Base-by-base conservation (phyloP, 306 rosid genomes). In the Sphenostylis stenocarpa region DNA sequence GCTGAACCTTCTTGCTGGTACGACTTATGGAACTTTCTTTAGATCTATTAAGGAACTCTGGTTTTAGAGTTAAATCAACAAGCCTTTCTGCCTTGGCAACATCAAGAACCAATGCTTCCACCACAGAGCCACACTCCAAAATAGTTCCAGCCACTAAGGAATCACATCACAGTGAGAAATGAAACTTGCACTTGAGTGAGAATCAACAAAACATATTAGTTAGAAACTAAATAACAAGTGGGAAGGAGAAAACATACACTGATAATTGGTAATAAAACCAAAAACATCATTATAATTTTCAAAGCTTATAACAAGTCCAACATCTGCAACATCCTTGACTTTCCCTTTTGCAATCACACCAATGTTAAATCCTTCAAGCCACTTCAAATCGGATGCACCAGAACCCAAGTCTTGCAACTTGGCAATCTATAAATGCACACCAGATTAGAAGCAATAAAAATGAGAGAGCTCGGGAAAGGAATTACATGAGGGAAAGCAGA, bases 81-180 rank as follows among this genome's bases (percentile, higher is more conserved):
- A 92, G 88, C 67, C 67, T 79, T 44, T 95, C 99, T 26, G 88
- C 82, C 84, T 72, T 88, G n/a, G 91, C 87, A 78, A 95, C 86
- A 80, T 95, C 99, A 66, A 95, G 97, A 82, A 95, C 97, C 57
- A 82, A 84, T 3, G 99, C 97, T 77, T 81, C 86, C 79, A 95
- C 80, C 1, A 66, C 73, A 23, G 93, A 92, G 77, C 97, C 96
- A 20, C 34, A 75, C 85, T 92, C 92, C 68, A 84, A 72, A 23
- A 8, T 31, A 14, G 81, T 73, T 69, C 87, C 96, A 80, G 92
- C 90, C 71, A 90, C 95, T 88, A 82, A 81, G 70, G 53, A 41
- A 47, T 85, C 61, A 52, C 15, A 58, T 38, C n/a, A 45, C 43
- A 61, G 72, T 36, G 48, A 70, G 67, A 29, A 82, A n/a, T 34